Conservation (phyloP, 129 eudicot species). For the Glebionis coronaria region DNA sequence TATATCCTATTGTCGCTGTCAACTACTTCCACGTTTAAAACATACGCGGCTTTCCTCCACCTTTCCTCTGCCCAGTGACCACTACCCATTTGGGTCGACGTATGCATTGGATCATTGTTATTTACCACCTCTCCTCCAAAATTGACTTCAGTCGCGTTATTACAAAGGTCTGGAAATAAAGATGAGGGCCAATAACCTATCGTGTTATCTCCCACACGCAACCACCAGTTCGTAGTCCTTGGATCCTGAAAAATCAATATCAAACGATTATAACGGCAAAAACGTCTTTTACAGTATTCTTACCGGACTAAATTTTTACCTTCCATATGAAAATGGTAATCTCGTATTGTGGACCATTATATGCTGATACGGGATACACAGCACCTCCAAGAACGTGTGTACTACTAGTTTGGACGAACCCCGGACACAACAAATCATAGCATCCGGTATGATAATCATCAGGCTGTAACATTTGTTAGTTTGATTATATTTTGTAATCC, state of each 20-base stretch:
- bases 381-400: not conserved
- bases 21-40: conserved; percentile 11
- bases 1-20: not conserved
- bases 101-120: not conserved
- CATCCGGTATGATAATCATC: not conserved
- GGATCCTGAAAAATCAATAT: not conserved
- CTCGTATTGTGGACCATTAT: not conserved
- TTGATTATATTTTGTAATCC: not conserved
- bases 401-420: not conserved
- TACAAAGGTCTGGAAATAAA: not conserved
- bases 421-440: not conserved
- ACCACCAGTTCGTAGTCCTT: not conserved
- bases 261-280: not conserved
- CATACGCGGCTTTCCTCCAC: not conserved
- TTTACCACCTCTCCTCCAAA: not conserved
- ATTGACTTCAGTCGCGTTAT: not conserved
- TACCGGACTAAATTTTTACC: not conserved
- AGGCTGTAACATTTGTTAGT: not conserved
- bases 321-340: not conserved
- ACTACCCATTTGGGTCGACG: conserved; percentile 28
- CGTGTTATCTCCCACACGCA: not conserved
- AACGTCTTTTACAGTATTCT: not conserved
- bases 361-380: not conserved
- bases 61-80: conserved; percentile 25
- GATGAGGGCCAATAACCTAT: not conserved